Evolutionary conservation across 352 stramenopile species (phyloP).

Genomic region (Globisporangium paroecandrum): DNA sequence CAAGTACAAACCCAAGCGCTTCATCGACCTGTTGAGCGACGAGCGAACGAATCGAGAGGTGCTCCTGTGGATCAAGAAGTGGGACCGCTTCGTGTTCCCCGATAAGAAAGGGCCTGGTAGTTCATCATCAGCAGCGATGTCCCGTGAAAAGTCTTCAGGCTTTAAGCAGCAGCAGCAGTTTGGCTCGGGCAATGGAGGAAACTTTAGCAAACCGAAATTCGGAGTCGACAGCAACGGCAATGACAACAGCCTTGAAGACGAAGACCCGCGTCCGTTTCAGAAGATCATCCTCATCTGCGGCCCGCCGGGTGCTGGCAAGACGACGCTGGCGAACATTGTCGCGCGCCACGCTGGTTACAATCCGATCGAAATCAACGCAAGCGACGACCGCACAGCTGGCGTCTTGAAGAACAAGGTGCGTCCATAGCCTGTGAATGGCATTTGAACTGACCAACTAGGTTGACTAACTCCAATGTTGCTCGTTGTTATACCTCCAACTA

Average conservation of each 20-base stretch:
- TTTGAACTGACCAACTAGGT: background rate
- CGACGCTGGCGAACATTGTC: constrained; percentile 96
- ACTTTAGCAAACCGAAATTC: constrained; percentile 8
- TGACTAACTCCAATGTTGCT: constrained; percentile 1
- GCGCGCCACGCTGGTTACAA: constrained; percentile 96
- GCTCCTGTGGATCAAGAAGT: constrained; percentile 91
- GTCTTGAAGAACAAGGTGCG: constrained; percentile 89
- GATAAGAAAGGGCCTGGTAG: constrained; percentile 35
- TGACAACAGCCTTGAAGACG: constrained; percentile 11
- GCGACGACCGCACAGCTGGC: constrained; percentile 93
- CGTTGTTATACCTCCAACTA: constrained; percentile 11
- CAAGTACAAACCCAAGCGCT: constrained; percentile 94
- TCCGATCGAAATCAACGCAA: constrained; percentile 97
- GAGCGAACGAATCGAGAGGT: constrained; percentile 97
- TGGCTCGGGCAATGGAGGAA: constrained; percentile 8
- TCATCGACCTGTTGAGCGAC: constrained; percentile 94
- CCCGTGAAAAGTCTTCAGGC: constrained; percentile 5
- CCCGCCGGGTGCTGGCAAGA: constrained; percentile 93
- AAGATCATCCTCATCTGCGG: constrained; percentile 96
- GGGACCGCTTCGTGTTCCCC: constrained; percentile 95
- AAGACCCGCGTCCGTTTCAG: constrained; percentile 51
- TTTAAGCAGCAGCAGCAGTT: constrained; percentile 11
- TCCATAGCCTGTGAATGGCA: background rate
- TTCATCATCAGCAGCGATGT: background rate
- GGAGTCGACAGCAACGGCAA: constrained; percentile 10